Evolutionary conservation across 306 rosid genomes (phyloP), one percentile per base, ranked within the genome.

Genomic region (Ochetophila trinervis): DNA sequence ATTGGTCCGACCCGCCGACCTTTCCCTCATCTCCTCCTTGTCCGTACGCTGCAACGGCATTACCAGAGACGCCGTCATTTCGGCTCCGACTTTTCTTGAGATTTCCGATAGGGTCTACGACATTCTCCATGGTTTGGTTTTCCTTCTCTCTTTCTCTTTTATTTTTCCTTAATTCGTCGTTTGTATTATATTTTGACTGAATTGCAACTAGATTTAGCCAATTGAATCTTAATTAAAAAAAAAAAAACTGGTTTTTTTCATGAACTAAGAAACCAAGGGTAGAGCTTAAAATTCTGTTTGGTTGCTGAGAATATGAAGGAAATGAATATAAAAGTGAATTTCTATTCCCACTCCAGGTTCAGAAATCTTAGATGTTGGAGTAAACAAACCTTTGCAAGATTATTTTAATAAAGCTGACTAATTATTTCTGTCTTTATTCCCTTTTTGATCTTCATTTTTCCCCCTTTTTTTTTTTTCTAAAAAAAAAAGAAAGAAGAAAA

Each of bases 1-100:
- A 0, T 67, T 93, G 53, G 68, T 93, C 62, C 72, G 81, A 23
- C 99, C 99, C 14, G 42, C 83, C 30, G 65, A 90, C 22, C 85
- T 82, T 55, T 78, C 89, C 1, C 93, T 78, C 65, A 90, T 93
- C 50, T 65, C 86, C 3, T 82, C 85, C 12, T 66, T 81, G 20
- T 90, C 96, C 19, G 91, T 78, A 6, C 94, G 99, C 10, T 73
- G 96, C 79, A 93, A 93, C 59, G 99, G 99, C 63, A 93, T 93
- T 40, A 80, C 79, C 52, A 66, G 79, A 3, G 85, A 73, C 12
- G 87, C 86, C 13, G 94, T 93, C 45, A 0, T 75, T 20, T n/a
- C 89, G 0, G 82, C 99, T 32, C 91, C 97, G 5, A 12, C 86
- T 5, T 93, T 93, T 78, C 62, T 70, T 22, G 85, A 93, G 51